Evolutionary conservation across 1,139 yeast species (phyloP), one percentile per base, ranked within the genome.

Genomic region (Hansenula sp.): DNA sequence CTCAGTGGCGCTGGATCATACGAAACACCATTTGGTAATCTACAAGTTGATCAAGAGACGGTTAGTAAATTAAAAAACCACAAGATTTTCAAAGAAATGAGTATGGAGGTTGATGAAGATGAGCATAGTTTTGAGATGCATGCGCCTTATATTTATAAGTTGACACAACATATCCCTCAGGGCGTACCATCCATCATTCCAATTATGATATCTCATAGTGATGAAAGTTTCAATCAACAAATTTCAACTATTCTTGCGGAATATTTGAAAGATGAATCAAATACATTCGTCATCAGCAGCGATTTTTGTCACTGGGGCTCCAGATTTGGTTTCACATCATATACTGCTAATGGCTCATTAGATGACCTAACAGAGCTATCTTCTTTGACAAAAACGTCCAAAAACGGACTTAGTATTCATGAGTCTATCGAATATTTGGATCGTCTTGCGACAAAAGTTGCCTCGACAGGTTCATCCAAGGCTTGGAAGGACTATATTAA

Each of bases 91-190:
- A 68, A 69, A 46, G 63, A 59, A 41, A 85, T 93, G 94, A 66
- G 72, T 36, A 53, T 62, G 2, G 75, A 70, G 0, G 73, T 73
- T 11, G 99, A 94, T 61, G 80, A 82, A 47, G 86, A 84, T 28
- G 99, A 94, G 62, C 99, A 93, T 62, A 84, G 95, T 41, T 79
- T 93, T 59, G 99, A 94, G 60, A 86, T 94, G 96, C 99, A 93
- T 63, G 77, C 86, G 58, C 96, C 98, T 0, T 84, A 79, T 51
- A 67, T 89, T 7, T 72, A 79, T 54, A 68, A 73, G 49, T 67
- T 74, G 47, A 68, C 81, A 6, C 52, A 61, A 11, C 38, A 55
- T 6, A 52, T 65, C 12, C 60, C 70, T 12, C 67, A 65, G 37
- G 74, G 74, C 0, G 54, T 67, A 1, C 82, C 84, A 0, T 65